Base-by-base conservation (phyloP, 2,329 filamentous ascomycete genomes). In the Diplocarpon mali region DNA sequence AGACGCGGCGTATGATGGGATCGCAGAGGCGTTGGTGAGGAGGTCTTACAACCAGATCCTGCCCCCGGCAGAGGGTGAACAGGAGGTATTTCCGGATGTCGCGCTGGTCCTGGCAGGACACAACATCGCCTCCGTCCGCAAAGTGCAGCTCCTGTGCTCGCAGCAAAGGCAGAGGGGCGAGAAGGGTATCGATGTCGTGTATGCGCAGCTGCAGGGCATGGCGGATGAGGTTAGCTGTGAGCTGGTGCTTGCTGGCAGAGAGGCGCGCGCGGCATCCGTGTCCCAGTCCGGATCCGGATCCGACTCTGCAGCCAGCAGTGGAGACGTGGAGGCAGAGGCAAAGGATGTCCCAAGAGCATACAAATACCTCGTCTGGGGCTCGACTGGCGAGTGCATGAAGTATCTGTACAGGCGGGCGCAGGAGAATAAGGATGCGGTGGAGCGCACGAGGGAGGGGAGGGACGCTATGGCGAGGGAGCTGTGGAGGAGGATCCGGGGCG, bases 171-270 rank as follows among this genome's bases (percentile, higher is more conserved):
- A 65, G 6, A 49, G 46, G 2, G 63, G 65, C 10, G 60, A 65
- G 40, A 56, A 62, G 31, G 60, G 62, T 16, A 63, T 63, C 2
- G 68, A 73, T 35, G 62, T 74, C 2, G 67, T 70, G 1, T 88
- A 86, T 62, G 84, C 84, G 2, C 89, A 95, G 66, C 75, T 95
- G 1, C 84, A 90, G 68, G 89, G 90, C 34, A 96, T 96, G 90
- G 90, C 90, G 1, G 90, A 96, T 56, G 89, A 95, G 61, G 79
- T 96, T 42, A 87, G 82, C 61, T 80, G 76, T 60, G 75, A 78
- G 60, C 65, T 81, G 2, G 57, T 62, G 1, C 51, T 57, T 27
- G 50, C 46, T 20, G 51, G 48, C 1, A 44, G 51, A 35, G 38
- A 47, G 2, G 41, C 36, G 50, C 47, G 37, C 10, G 43, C 38